phyloP scores from a whole-genome alignment of 169 alveolate genomes.

The Plasmodium malariae region DNA sequence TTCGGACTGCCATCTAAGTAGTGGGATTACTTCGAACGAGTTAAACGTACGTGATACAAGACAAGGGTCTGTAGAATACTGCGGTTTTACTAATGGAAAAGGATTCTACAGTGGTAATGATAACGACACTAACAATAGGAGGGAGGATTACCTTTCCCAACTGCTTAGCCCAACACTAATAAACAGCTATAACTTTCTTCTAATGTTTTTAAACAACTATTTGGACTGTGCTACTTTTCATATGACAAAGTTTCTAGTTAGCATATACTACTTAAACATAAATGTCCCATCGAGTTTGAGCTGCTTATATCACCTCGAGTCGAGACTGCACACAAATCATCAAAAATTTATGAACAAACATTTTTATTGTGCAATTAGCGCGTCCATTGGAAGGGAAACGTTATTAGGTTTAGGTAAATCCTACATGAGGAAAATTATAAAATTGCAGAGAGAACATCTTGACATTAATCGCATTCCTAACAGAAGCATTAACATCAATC shows the following conservation, averaged over 20 bases:
- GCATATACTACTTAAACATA: constrained; percentile 7
- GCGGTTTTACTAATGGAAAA: too few species aligned
- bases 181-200: background rate
- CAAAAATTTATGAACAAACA: constrained; percentile 1
- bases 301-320: constrained; percentile 18
- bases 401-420: too few species aligned
- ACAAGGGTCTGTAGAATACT: too few species aligned
- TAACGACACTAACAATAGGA: background rate
- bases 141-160: background rate
- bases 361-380: constrained; percentile 29
- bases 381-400: background rate
- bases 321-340: background rate
- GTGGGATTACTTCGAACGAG: too few species aligned
- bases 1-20: too few species aligned
- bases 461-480: too few species aligned
- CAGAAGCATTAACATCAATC: too few species aligned
- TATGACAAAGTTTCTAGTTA: background rate
- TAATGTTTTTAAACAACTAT: constrained; percentile 10
- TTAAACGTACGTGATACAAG: too few species aligned
- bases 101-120: background rate
- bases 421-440: too few species aligned
- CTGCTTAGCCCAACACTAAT: background rate
- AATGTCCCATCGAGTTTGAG: background rate
- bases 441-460: too few species aligned
- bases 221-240: constrained; percentile 2